A percentile compares a stretch with the other conserved stretches of the same genome.
Conservation (phyloP, 2,329 filamentous ascomycete genomes). For the Colletotrichum gloeosporioides region DNA sequence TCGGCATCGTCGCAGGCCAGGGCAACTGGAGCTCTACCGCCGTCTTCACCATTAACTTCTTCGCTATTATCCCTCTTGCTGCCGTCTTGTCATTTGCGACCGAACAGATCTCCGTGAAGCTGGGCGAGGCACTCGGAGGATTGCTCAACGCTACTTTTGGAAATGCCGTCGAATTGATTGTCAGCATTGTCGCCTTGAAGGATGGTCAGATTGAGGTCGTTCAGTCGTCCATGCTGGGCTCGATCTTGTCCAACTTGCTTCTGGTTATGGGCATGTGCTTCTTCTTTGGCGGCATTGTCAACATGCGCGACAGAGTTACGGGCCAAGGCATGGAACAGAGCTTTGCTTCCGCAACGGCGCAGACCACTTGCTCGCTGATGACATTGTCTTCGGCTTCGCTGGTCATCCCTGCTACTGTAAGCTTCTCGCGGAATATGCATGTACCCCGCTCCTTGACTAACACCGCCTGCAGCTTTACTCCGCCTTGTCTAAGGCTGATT, state of each 20-base stretch:
- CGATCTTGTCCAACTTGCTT: constrained; percentile 92
- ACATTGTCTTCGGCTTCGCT: constrained; percentile 77
- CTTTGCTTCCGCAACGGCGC: constrained; percentile 79
- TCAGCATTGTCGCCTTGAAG: constrained; percentile 88
- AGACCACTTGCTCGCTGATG: constrained; percentile 79
- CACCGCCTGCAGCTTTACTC: constrained; percentile 62
- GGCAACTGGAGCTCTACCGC: constrained; percentile 68
- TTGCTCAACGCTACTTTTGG: constrained; percentile 79
- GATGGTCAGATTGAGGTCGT: constrained; percentile 92
- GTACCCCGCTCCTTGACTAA: background rate
- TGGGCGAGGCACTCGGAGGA: constrained; percentile 77
- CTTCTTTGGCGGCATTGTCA: constrained; percentile 73
- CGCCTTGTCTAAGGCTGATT: constrained; percentile 55
- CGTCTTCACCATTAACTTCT: constrained; percentile 80
- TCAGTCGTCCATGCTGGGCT: constrained; percentile 97
- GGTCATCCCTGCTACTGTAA: constrained; percentile 76
- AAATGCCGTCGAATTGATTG: constrained; percentile 82
- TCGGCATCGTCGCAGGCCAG: constrained; percentile 72
- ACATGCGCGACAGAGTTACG: constrained; percentile 56
- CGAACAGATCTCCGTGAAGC: constrained; percentile 74
- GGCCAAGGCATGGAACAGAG: constrained; percentile 69
- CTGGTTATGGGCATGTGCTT: constrained; percentile 86
- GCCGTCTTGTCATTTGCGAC: constrained; percentile 79
- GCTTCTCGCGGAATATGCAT: constrained; percentile 20
- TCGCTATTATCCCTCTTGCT: constrained; percentile 79